Evolutionary conservation across 139 green algal species (phyloP).

Genomic region (Gonium pectorale): DNA sequence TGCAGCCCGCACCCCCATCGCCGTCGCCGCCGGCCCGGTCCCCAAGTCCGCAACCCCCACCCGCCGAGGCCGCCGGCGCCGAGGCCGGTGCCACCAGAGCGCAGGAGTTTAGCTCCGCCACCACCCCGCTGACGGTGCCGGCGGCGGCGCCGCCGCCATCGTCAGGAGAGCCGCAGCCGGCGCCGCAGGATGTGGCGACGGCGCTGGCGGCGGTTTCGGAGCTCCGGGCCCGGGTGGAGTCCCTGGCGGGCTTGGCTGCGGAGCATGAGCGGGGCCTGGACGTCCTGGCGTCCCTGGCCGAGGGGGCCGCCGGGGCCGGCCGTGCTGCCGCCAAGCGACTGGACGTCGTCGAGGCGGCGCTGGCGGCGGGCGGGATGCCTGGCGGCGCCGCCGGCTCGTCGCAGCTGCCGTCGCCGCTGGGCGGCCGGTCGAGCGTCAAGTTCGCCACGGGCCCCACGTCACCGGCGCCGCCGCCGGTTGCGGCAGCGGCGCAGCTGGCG

Average conservation of each 20-base stretch:
- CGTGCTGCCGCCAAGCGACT: neutral
- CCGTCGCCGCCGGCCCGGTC: no score
- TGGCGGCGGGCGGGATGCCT: neutral
- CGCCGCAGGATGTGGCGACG: neutral
- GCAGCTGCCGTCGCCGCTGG: neutral
- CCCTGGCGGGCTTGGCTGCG: neutral
- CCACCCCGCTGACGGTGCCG: neutral
- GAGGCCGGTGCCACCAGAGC: neutral
- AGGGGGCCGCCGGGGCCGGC: neutral
- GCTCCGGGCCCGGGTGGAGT: constrained; percentile 1
- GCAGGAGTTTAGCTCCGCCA: neutral
- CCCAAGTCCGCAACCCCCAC: no score
- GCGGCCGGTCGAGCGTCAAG: neutral
- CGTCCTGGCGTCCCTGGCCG: constrained; percentile 35
- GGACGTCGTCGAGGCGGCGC: constrained; percentile 19
- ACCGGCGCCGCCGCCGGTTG: neutral
- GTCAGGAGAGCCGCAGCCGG: no score
- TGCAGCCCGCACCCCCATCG: no score
- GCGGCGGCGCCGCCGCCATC: neutral
- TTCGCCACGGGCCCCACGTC: neutral
- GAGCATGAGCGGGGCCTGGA: constrained; percentile 45
- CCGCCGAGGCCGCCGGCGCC: neutral
- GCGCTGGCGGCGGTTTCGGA: neutral
- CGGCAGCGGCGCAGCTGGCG: no score
- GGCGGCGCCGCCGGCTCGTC: neutral